Conservation (phyloP, 1,139 yeast species). For the Diutina sp. region DNA sequence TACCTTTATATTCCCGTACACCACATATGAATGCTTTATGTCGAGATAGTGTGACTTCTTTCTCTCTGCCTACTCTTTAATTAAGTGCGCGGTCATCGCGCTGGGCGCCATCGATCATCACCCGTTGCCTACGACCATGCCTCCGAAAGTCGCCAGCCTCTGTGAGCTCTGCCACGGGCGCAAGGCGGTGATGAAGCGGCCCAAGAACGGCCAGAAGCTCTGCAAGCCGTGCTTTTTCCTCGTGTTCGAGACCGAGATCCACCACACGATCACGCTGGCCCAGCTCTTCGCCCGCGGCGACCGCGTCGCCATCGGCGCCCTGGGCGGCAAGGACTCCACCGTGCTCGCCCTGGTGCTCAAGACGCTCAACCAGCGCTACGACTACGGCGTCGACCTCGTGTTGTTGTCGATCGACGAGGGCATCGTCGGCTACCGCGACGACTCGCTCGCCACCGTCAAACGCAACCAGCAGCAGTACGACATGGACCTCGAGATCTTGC, state of each 20-base stretch:
- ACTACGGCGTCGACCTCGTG: conserved; percentile 76
- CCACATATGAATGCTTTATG: too few species aligned
- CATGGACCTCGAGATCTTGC: conserved; percentile 80
- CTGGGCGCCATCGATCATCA: not conserved
- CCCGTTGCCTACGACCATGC: not conserved
- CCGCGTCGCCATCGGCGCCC: conserved; percentile 90
- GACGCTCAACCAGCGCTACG: conserved; percentile 73
- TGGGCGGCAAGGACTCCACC: conserved; percentile 97
- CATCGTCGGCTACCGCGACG: conserved; percentile 93
- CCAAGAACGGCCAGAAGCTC: conserved; percentile 82
- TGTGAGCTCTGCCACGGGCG: conserved; percentile 84
- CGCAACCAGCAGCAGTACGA: conserved; percentile 81
- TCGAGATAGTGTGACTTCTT: too few species aligned
- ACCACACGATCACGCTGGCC: conserved; percentile 68
- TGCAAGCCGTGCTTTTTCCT: conserved; percentile 84
- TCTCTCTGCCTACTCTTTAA: too few species aligned
- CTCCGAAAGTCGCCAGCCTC: conserved; percentile 25
- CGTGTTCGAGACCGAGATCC: conserved; percentile 93
- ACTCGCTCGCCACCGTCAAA: conserved; percentile 91
- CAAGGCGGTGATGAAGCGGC: conserved; percentile 82
- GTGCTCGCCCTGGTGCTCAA: conserved; percentile 85
- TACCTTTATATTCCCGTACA: too few species aligned
- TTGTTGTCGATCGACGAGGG: conserved; percentile 92
- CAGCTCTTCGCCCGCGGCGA: conserved; percentile 71
- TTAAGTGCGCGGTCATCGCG: not conserved